phyloP scores from a whole-genome alignment of 345 rosid species.

The Citrus unshiu region DNA sequence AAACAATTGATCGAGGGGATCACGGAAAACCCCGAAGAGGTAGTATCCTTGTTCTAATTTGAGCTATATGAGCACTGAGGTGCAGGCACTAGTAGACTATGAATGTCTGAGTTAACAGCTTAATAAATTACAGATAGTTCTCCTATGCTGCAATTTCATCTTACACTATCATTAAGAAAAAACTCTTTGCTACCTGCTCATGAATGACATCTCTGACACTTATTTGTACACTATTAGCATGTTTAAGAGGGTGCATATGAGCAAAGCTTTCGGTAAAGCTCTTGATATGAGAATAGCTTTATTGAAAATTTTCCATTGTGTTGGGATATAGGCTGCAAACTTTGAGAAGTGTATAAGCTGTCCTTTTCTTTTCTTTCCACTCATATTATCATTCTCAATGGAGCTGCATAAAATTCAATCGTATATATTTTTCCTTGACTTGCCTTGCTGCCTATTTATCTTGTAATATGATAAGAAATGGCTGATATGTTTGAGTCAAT shows the following conservation, averaged over 20 bases:
- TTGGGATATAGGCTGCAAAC: background rate
- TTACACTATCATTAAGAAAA: background rate
- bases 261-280: background rate
- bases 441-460: background rate
- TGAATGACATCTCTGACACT: background rate
- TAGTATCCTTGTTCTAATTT: conserved; percentile 19
- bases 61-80: background rate
- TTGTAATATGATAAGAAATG: background rate
- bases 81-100: background rate
- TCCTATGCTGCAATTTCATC: background rate
- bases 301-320: background rate
- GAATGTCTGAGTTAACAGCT: background rate
- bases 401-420: background rate
- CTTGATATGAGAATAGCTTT: background rate
- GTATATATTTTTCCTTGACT: background rate
- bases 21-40: conserved; percentile 40
- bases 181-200: background rate
- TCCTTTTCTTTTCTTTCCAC: background rate
- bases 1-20: conserved; percentile 27
- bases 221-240: background rate
- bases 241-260: background rate
- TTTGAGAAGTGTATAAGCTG: too few relatives aligned
- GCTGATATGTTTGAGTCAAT: background rate
- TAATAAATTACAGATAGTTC: background rate
- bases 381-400: background rate